Evolutionary conservation across 1,139 yeast species (phyloP).

Genomic region (Pichia norvegensis): DNA sequence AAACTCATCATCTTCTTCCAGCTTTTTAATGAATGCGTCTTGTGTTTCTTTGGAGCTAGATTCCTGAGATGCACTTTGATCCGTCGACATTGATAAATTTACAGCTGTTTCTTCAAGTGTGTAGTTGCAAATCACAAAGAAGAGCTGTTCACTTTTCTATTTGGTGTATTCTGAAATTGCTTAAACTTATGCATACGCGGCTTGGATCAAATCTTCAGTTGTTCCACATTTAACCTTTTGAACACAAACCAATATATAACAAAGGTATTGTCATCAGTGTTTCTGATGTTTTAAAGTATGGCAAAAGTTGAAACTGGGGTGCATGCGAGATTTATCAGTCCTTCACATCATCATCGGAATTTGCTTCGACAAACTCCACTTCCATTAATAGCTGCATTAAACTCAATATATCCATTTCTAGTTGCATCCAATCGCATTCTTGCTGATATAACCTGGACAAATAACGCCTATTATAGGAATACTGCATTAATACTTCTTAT

Average conservation of each 20-base stretch:
- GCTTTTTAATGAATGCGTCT: constrained; percentile 41
- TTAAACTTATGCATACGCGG: too few relatives aligned
- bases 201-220: too few relatives aligned
- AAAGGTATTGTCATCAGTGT: too few relatives aligned
- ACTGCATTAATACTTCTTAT: constrained; percentile 37
- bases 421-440: constrained; percentile 37
- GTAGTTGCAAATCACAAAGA: background rate
- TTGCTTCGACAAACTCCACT: constrained; percentile 36
- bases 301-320: background rate
- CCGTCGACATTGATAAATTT: background rate
- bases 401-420: constrained; percentile 43
- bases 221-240: too few relatives aligned
- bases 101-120: background rate
- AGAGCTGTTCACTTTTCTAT: too few relatives aligned
- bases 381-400: constrained; percentile 38
- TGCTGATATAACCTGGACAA: constrained; percentile 49
- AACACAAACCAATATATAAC: too few relatives aligned
- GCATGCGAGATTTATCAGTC: constrained; percentile 6
- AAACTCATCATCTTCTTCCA: constrained; percentile 91
- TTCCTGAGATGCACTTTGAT: background rate
- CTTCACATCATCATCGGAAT: constrained; percentile 4
- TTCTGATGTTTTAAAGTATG: background rate
- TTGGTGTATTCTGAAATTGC: too few relatives aligned
- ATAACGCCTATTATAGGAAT: constrained; percentile 43
- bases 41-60: constrained; percentile 16